phyloP scores from a whole-genome alignment of 805 yeast genomes.

The Candida silvatica region DNA sequence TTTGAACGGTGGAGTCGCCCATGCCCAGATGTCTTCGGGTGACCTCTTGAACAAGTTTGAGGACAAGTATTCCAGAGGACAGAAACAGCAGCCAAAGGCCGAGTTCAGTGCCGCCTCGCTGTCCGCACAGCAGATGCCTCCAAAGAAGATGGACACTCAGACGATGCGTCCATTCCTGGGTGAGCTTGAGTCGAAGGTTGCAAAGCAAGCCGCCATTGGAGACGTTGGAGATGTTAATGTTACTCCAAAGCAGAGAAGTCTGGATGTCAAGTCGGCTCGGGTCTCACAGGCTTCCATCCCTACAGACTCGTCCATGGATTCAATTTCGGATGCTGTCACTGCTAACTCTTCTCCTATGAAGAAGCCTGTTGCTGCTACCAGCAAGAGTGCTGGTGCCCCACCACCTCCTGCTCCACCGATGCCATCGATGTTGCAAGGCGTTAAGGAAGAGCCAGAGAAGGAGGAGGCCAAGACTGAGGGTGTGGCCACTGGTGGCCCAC shows the following conservation, averaged over 20 bases:
- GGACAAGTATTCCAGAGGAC: constrained; percentile 20
- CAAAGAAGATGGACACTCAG: constrained; percentile 11
- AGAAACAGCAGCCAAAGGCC: constrained; percentile 16
- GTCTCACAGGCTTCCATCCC: not conserved
- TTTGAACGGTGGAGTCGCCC: not conserved
- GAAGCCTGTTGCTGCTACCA: not conserved
- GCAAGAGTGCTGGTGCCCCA: constrained; percentile 4
- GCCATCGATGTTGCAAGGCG: constrained; percentile 2
- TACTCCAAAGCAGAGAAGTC: not conserved
- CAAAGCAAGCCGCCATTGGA: constrained; percentile 29
- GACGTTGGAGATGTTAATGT: not conserved
- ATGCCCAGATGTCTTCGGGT: not conserved
- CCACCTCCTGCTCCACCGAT: constrained; percentile 14
- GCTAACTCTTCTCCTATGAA: constrained; percentile 1
- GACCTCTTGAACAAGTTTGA: constrained; percentile 15
- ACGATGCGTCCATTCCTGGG: constrained; percentile 34
- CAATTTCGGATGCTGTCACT: not conserved
- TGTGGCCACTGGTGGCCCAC: constrained; percentile 8
- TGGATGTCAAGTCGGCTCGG: not conserved
- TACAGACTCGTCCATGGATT: not conserved
- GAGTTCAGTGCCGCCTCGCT: constrained; percentile 15
- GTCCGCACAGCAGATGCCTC: constrained; percentile 9
- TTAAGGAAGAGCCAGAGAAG: too few relatives aligned
- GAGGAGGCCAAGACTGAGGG: not conserved
- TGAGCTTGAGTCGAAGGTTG: constrained; percentile 44